Evolutionary conservation across 352 stramenopile genomes (phyloP).

Genomic region (Phytopythium boreale): DNA sequence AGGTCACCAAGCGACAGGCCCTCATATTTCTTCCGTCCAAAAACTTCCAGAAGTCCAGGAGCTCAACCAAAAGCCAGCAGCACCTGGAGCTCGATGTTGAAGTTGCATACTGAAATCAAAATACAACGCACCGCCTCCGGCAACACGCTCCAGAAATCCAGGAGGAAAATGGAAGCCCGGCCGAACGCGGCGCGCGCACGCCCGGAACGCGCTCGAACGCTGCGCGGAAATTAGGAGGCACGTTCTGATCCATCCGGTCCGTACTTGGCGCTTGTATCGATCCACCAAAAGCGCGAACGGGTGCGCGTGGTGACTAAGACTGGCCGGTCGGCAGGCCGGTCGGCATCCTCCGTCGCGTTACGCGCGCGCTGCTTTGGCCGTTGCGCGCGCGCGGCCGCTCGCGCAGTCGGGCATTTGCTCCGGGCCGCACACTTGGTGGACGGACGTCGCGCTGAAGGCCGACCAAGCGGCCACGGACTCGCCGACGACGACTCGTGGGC

Average conservation of each 20-base stretch:
- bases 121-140: not conserved
- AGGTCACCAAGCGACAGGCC: too few relatives aligned
- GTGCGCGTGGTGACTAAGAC: not conserved
- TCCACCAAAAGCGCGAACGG: not conserved
- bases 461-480: too few relatives aligned
- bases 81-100: not conserved
- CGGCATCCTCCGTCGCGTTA: not conserved
- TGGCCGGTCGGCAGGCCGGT: not conserved
- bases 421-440: not conserved
- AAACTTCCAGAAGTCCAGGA: not conserved
- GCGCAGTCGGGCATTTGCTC: not conserved
- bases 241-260: too few relatives aligned
- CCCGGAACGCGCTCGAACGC: not conserved
- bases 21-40: too few relatives aligned
- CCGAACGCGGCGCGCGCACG: not conserved
- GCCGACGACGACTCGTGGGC: too few relatives aligned
- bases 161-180: not conserved
- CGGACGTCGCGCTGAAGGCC: too few relatives aligned
- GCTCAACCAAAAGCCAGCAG: not conserved
- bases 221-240: too few relatives aligned
- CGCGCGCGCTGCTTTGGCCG: too few relatives aligned
- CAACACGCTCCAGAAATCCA: not conserved
- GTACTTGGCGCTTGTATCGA: too few relatives aligned
- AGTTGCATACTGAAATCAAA: not conserved
- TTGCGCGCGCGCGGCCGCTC: too few relatives aligned